Evolutionary conservation across 495 filamentous ascomycete genomes (phyloP), one percentile per base, ranked within the genome.

Genomic region (Aspergillus diversus): DNA sequence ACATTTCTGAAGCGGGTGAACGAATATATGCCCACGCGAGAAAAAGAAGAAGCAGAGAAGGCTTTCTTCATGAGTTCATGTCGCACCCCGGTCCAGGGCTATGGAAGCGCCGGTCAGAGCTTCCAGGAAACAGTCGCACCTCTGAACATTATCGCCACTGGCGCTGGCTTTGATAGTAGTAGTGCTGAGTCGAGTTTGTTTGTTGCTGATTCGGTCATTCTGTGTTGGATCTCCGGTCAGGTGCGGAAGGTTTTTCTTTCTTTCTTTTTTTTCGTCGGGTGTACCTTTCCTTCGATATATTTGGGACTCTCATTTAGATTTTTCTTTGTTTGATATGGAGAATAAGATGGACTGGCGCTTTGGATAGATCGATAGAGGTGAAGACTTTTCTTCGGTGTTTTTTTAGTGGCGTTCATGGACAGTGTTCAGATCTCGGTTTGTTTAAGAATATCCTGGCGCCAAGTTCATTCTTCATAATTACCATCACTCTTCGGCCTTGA

Each of bases 1-100:
- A 69, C 11, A 58, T 71, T 11, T 59, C 52, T 55, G 61, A 63
- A 50, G 62, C 47, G n/a, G 66, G 61, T n/a, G 59, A 66, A 16
- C 59, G 60, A 37, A 55, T 71, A 16, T 56, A 60, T 33, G 57
- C 39, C 21, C 59, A 63, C 46, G 64, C 61, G 3, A 60, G 63
- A 17, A 52, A 42, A 55, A 65, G 61, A 39, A 64, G 46, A 56
- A 58, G 47, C 37, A 49, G 53, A 35, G 68, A 62, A 11, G 31
- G 35, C 17, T 50, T 60, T 48, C 15, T 55, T 11, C 48, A 39
- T 15, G 60, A 67, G 12, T 48, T 63, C 17, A 54, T 48, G n/a
- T 51, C 52, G 33, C 50, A 57, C 33, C 39, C 61, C 34, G 47
- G 17, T 15, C 51, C 51, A 31, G 34, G 55, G n/a, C 17, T 31